Evolutionary conservation across 2,329 filamentous ascomycete species (phyloP).

Genomic region (Ophiocordyceps unilateralis): DNA sequence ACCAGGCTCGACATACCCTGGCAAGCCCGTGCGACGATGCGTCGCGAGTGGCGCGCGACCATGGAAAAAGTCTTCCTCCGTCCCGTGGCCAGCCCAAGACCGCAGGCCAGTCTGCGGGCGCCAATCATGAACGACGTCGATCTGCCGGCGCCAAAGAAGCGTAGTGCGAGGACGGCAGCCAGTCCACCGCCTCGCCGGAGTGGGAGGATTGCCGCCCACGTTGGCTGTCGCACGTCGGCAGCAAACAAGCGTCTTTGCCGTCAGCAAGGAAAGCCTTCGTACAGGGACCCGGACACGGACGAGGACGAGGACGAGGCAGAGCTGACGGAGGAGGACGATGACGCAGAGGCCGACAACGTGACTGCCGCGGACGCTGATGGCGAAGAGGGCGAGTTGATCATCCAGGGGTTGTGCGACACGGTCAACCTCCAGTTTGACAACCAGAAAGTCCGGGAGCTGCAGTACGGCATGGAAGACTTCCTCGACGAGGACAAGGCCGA

Average conservation of each 20-base stretch:
- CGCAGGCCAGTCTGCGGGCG: constrained; percentile 8
- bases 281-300: constrained; percentile 28
- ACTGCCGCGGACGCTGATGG: neutral
- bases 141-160: neutral
- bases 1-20: constrained; percentile 67
- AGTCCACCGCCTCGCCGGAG: constrained; percentile 18
- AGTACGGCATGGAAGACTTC: constrained; percentile 58
- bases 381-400: constrained; percentile 11
- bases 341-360: constrained; percentile 2
- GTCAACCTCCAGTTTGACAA: constrained; percentile 64
- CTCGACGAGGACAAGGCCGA: constrained; percentile 39
- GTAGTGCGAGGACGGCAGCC: constrained; percentile 6
- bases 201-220: constrained; percentile 15
- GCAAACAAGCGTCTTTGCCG: constrained; percentile 5
- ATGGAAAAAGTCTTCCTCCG: constrained; percentile 51
- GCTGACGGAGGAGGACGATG: constrained; percentile 1
- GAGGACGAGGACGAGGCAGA: constrained; percentile 24
- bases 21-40: constrained; percentile 65
- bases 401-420: constrained; percentile 53
- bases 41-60: constrained; percentile 58
- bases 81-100: constrained; percentile 21
- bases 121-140: constrained; percentile 2
- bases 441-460: constrained; percentile 50
- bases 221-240: constrained; percentile 9
- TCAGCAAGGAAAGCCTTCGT: constrained; percentile 12